phyloP scores from a whole-genome alignment of 2,329 filamentous ascomycete genomes.

The Xylaria sp. region DNA sequence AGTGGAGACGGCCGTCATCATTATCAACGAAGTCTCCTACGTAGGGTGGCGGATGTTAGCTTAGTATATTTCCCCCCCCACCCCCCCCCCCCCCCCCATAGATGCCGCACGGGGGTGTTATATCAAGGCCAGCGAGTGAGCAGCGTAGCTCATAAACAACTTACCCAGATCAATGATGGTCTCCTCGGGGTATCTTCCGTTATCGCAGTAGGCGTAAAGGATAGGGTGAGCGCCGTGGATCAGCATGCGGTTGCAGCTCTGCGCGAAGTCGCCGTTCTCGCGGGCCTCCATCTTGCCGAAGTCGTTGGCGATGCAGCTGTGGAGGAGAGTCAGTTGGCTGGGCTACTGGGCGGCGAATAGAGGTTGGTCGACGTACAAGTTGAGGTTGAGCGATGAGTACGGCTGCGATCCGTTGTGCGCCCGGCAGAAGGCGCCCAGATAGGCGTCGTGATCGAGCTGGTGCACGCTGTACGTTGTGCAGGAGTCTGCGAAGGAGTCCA shows the following conservation, averaged over 20 bases:
- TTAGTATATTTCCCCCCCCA: too few species aligned
- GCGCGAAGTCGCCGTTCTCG: constrained; percentile 13
- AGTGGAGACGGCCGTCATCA: constrained; percentile 17
- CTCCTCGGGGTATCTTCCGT: neutral
- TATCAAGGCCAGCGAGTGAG: too few species aligned
- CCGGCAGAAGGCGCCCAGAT: constrained; percentile 2
- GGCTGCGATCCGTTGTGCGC: neutral
- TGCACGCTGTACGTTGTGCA: constrained; percentile 1
- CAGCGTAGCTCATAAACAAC: too few species aligned
- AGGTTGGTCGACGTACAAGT: constrained; percentile 8
- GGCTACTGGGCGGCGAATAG: neutral
- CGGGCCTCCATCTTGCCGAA: constrained; percentile 12
- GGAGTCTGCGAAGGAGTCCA: constrained; percentile 9
- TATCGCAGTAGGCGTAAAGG: constrained; percentile 9
- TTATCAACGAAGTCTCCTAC: constrained; percentile 21
- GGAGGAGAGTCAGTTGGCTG: neutral
- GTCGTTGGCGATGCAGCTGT: constrained; percentile 25
- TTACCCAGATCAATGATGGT: constrained; percentile 10
- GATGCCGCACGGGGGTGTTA: too few species aligned
- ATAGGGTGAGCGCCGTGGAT: constrained; percentile 5
- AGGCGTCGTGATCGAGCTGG: neutral
- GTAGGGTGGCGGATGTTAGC: neutral
- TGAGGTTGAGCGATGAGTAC: constrained; percentile 17
- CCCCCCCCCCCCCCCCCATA: too few species aligned
- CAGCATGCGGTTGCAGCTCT: constrained; percentile 14